Base-by-base conservation (phyloP, 805 yeast species). In the Schwanniomyces occidentalis region DNA sequence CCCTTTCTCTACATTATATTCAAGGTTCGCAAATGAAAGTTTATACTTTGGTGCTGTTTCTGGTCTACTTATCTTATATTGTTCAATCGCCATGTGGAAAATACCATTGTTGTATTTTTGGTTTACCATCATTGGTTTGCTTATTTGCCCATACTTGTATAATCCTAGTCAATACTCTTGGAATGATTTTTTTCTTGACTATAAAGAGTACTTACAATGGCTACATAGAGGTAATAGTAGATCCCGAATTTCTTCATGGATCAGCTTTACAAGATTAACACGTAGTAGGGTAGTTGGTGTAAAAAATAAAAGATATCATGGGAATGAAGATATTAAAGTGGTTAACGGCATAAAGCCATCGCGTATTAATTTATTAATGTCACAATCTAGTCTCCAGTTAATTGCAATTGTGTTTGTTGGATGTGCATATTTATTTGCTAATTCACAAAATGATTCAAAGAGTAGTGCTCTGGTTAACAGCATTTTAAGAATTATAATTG, bases 151-250 rank as follows among this genome's bases (percentile, higher is more conserved):
- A 5, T 82, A 81, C 46, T 56, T 84, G 26, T 85, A 78, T 62
- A 85, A 85, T 52, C 91, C 93, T 1, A 85, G 83, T 54, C 91
- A 85, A 49, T 84, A 81, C 45, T 72, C 79, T 4, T 78, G 81
- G 63, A 63, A 63, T 6, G 90, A 83, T 42, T 85, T 80, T 52
- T 82, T 85, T 49, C 58, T 81, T 34, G 91, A 85, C 56, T 84
- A 84, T 56, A 66, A 71, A 36, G 70, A 67, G 35, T 79, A 69
- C 42, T 56, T 82, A 35, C 51, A 47, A 23, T 75, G 80, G 80
- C 54, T 79, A 36, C 62, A 67, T 3, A 59, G 71, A 12, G 84
- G 84, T 16, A 78, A 76, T 49, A 64, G 73, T 4, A 61, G 52
- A 34, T 45, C 59, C 36, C 49, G 61, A 40, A 34, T 46, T 13